phyloP scores from a whole-genome alignment of 352 stramenopile genomes.

The Phytophthora europaea region DNA sequence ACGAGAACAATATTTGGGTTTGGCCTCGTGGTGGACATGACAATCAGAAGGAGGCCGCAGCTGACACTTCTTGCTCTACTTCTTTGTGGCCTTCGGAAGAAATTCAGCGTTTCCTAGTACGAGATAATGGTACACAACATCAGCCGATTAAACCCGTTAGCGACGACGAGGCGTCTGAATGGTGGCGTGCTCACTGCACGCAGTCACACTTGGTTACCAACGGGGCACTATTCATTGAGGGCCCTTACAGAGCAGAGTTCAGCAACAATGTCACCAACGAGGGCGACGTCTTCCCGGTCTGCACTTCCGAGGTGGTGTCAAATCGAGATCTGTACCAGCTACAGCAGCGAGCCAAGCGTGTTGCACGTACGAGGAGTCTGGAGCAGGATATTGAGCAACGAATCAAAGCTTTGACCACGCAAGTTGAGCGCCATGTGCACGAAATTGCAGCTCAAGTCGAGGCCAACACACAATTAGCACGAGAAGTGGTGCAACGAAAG shows the following conservation, averaged over 20 bases:
- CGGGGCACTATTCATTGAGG: constrained; percentile 15
- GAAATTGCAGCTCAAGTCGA: constrained; percentile 70
- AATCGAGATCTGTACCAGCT: constrained; percentile 61
- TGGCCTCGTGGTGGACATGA: constrained; percentile 41
- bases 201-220: constrained; percentile 50
- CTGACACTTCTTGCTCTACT: background rate
- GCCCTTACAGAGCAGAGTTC: constrained; percentile 23
- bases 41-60: constrained; percentile 13
- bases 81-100: constrained; percentile 35
- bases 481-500: constrained; percentile 37
- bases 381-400: constrained; percentile 36
- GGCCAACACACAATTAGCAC: constrained; percentile 65
- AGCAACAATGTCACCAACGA: constrained; percentile 34
- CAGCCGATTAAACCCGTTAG: constrained; percentile 18
- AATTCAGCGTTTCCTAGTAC: constrained; percentile 51
- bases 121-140: constrained; percentile 3
- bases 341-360: constrained; percentile 30
- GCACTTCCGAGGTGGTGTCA: constrained; percentile 58
- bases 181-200: constrained; percentile 71
- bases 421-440: constrained; percentile 48
- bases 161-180: constrained; percentile 55
- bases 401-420: constrained; percentile 24
- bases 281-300: constrained; percentile 38
- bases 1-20: constrained; percentile 58
- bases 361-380: constrained; percentile 18